Evolutionary conservation across 495 filamentous ascomycete genomes (phyloP).

Genomic region (Jackrogersella multiformis): DNA sequence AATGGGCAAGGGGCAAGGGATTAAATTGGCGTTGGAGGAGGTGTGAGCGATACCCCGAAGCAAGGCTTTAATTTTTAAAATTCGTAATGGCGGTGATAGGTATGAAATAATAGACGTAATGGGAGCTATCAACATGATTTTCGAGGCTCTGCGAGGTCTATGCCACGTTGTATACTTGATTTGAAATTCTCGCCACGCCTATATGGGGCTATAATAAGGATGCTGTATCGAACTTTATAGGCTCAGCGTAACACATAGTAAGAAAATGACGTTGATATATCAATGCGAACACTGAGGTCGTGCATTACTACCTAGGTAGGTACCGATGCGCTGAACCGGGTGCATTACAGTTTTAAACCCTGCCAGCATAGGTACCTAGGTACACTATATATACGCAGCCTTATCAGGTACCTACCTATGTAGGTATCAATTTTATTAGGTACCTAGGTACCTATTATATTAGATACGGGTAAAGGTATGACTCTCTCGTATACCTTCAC

Average conservation of each 20-base stretch:
- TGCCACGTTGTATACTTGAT: not conserved
- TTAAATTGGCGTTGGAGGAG: conserved; percentile 19
- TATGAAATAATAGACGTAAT: conserved; percentile 6
- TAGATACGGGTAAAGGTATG: not conserved
- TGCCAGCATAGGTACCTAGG: too few species aligned
- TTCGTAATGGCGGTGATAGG: conserved; percentile 9
- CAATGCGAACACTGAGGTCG: not conserved
- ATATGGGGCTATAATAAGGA: conserved; percentile 4
- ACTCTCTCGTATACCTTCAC: not conserved
- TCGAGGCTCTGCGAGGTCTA: conserved; percentile 14
- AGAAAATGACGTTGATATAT: not conserved
- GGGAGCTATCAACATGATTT: not conserved
- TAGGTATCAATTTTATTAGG: too few species aligned
- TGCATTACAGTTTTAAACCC: not conserved
- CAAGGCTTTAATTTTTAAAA: not conserved
- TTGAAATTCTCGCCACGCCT: not conserved
- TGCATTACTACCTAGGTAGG: too few species aligned
- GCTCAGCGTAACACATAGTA: not conserved
- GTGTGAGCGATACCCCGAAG: conserved; percentile 12
- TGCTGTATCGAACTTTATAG: not conserved
- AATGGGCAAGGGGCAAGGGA: not conserved
- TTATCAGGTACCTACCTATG: not conserved
- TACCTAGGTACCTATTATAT: not conserved
- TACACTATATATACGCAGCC: too few species aligned
- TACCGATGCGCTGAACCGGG: too few species aligned